These are phyloP conservation scores for Geotrichum restrictum DNA, from an alignment of 1,139 yeast species.

Conservation along the genomic window DNA sequence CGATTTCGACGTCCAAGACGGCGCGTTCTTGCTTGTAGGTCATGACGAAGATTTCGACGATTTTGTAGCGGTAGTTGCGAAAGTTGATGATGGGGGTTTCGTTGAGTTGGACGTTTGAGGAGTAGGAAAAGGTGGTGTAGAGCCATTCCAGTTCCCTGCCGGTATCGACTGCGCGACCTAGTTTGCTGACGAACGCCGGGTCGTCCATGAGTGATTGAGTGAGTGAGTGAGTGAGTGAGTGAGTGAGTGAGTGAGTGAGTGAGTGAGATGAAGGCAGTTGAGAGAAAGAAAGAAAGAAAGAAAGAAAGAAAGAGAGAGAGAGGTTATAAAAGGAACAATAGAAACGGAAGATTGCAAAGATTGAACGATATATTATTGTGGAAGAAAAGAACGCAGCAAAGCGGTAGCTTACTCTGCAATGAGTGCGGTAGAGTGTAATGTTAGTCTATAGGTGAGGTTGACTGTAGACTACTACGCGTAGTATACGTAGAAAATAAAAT, in stretches of 20 bases:
- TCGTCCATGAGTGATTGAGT: conserved; percentile 10
- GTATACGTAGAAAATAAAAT: too few species aligned
- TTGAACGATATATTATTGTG: too few species aligned
- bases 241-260: neutral
- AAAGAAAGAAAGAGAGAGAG: too few species aligned
- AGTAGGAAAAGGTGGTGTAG: conserved; percentile 4
- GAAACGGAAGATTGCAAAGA: too few species aligned
- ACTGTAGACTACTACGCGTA: too few species aligned
- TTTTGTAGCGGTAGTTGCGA: conserved; percentile 21
- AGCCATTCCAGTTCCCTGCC: conserved; percentile 18
- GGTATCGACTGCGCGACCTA: conserved; percentile 9
- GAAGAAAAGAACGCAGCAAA: too few species aligned
- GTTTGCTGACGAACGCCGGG: conserved; percentile 10
- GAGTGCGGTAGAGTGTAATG: too few species aligned
- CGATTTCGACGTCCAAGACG: conserved; percentile 19
- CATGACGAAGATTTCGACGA: conserved; percentile 22
- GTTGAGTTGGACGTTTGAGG: conserved; percentile 14
- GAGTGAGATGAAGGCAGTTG: neutral
- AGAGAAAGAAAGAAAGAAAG: too few species aligned
- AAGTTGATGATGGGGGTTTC: conserved; percentile 22
- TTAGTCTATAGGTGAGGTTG: too few species aligned
- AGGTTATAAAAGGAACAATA: too few species aligned
- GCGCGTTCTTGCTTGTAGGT: conserved; percentile 20
- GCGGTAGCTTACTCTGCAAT: too few species aligned
- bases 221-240: neutral